phyloP scores from a whole-genome alignment of 2,329 filamentous ascomycete genomes.

The Cordyceps sp. region DNA sequence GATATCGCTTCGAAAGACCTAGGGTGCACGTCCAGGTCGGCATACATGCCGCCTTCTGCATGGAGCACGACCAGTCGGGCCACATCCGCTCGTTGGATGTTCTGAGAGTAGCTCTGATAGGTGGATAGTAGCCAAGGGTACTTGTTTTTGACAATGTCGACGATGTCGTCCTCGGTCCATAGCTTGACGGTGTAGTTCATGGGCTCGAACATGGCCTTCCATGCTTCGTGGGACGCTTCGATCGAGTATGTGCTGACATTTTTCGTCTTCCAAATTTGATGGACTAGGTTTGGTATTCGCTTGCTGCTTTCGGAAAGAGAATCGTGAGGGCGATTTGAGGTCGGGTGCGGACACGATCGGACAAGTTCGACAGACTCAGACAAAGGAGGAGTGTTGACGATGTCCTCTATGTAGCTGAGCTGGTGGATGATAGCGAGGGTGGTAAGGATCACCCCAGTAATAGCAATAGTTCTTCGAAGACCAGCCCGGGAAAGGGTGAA shows the following conservation, averaged over 20 bases:
- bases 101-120: slow-evolving; percentile 7
- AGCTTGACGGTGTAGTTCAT: slow-evolving; percentile 8
- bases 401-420: no score
- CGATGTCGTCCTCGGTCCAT: slow-evolving; percentile 8
- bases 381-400: no score
- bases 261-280: slow-evolving; percentile 9
- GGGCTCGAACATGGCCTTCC: slow-evolving; percentile 5
- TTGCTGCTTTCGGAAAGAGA: neutral
- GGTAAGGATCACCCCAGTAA: no score
- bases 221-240: slow-evolving; percentile 3
- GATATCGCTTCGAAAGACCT: slow-evolving; percentile 2
- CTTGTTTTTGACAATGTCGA: slow-evolving; percentile 4
- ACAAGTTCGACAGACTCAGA: no score
- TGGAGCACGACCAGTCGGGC: slow-evolving; percentile 8
- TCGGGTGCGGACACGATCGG: no score
- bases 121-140: slow-evolving; percentile 9
- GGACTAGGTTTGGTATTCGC: slow-evolving; percentile 5
- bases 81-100: slow-evolving; percentile 10
- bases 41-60: slow-evolving; percentile 9
- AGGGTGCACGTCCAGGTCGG: slow-evolving; percentile 9
- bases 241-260: slow-evolving; percentile 6
- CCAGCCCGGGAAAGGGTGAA: no score
- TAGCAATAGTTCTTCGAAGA: no score
- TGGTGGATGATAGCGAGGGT: no score
- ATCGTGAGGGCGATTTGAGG: neutral